Base-by-base conservation (phyloP, 1,284 basidiomycete species). In the Megacollybia platyphylla region DNA sequence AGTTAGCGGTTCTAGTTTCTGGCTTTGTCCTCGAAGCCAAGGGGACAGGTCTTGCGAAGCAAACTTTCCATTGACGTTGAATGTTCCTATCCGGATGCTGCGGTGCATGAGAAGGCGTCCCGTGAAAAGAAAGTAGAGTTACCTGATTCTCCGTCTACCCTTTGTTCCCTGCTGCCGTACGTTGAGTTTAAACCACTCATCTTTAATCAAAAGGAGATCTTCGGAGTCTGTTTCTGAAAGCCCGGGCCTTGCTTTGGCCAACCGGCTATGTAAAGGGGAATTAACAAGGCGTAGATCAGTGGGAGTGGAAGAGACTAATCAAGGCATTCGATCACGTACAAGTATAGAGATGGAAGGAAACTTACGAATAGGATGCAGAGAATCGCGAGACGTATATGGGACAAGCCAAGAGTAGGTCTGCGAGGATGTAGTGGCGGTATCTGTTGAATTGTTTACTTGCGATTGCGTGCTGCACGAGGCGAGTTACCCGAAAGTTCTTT, bases 31-130 rank as follows among this genome's bases (percentile, higher is more conserved):
- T 40, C 61, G 51, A 7, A 76, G 52, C 73, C 75, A 77, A 1
- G 63, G 51, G 13, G 64, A 63, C 6, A 87, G 58, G 51, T 84
- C 79, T 49, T 85, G 79, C 6, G 79, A 74, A 2, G 84, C 82
- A 29, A 70, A 48, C 51, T 76, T 77, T 0, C 81, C 84, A 50
- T 86, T 85, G 35, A 87, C 84, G 50, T 87, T 87, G 61, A 87
- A 87, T 2, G 80, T 83, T 11, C 84, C 83, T 11, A 84, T 48
- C 2, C 81, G 74, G 41, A 87, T 53, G 35, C 76, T 80, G 47
- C 29, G 27, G 15, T 17, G 41, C 6, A 29, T 43, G 47, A 46
- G 6, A 24, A 8, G 24, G 36, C 44, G 39, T 36, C 4, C 15
- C 11, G 28, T 39, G 24, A 31, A 29, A 43, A 11, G 29, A 28